Base-by-base conservation (phyloP, 2,329 filamentous ascomycete species). In the Leptographium galeiforme region DNA sequence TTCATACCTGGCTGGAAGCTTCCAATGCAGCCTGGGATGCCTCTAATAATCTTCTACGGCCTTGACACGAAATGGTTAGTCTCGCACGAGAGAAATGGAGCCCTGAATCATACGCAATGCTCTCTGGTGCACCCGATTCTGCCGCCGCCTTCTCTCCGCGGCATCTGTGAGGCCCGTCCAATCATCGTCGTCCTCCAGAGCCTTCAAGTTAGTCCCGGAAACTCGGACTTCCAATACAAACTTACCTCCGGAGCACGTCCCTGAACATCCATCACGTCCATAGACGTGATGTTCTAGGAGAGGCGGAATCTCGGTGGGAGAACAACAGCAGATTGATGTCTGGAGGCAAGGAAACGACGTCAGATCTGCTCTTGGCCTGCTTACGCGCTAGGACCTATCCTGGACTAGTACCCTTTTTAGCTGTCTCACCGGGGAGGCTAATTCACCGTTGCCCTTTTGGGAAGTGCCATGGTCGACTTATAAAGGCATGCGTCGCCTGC, bases 111-210 rank as follows among this genome's bases (percentile, higher is more conserved):
- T 46, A 57, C 57, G 55, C 55, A 53, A 57, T 4, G 55, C 55
- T 25, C 55, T 41, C 19, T 58, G 57, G 50, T 57, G 51, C 25
- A 54, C 25, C n/a, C 57, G 46, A 52, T 58, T 58, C 50, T 59
- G 58, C 11, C 53, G 25, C 41, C 49, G 53, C 18, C 55, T 50
- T 41, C 57, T 48, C 57, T 58, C 58, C 19, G 54, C 54, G 25
- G 49, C 50, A 40, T 57, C 55, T 18, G 6, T 16, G 13, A 46
- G 44, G 25, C 25, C 40, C 30, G 25, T 16, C 44, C 13, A 32
- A 33, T 32, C 44, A 11, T 41, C 40, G 6, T 6, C 3, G 16
- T 7, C 16, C 8, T 41, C 16, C 16, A 41, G 34, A 8, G 12
- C 8, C 34, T 36, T 36, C 34, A 13, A 18, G 16, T 41, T 41